Percentiles rank a stretch among this genome's conserved stretches.
These are phyloP conservation scores for Fusarium odoratissimum DNA, from an alignment of 2,329 filamentous ascomycete species.

Conservation along the genomic window DNA sequence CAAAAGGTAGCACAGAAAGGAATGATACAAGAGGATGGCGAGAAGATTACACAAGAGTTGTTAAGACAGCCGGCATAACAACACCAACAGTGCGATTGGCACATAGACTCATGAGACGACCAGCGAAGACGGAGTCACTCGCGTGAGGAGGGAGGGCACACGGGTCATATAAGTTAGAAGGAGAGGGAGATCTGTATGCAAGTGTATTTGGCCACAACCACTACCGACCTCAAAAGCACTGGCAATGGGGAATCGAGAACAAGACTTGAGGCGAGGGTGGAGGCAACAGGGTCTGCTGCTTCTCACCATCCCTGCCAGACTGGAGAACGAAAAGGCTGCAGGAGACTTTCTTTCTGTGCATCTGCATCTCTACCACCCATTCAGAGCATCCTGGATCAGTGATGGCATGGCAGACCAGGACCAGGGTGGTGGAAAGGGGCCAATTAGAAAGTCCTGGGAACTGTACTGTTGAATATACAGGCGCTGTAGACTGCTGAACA, in stretches of 20 bases:
- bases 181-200: conserved; percentile 29
- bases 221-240: conserved; percentile 30
- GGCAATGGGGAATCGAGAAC: conserved; percentile 30
- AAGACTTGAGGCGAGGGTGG: conserved; percentile 37
- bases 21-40: not conserved
- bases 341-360: conserved; percentile 35
- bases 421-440: conserved; percentile 34
- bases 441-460: conserved; percentile 39
- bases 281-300: conserved; percentile 28
- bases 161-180: conserved; percentile 47
- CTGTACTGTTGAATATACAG: conserved; percentile 31
- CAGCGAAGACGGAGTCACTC: conserved; percentile 25
- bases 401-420: conserved; percentile 35
- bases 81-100: conserved; percentile 16
- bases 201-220: conserved; percentile 25
- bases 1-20: conserved; percentile 14
- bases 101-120: conserved; percentile 31
- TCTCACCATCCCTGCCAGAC: conserved; percentile 34
- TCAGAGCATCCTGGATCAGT: conserved; percentile 40
- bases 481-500: conserved; percentile 34
- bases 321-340: conserved; percentile 18
- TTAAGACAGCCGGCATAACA: conserved; percentile 20
- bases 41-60: conserved; percentile 26
- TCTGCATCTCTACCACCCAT: conserved; percentile 43
- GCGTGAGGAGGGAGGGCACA: conserved; percentile 42